Conservation (phyloP, 306 rosid species). For the Casuarina equisetifolia region DNA sequence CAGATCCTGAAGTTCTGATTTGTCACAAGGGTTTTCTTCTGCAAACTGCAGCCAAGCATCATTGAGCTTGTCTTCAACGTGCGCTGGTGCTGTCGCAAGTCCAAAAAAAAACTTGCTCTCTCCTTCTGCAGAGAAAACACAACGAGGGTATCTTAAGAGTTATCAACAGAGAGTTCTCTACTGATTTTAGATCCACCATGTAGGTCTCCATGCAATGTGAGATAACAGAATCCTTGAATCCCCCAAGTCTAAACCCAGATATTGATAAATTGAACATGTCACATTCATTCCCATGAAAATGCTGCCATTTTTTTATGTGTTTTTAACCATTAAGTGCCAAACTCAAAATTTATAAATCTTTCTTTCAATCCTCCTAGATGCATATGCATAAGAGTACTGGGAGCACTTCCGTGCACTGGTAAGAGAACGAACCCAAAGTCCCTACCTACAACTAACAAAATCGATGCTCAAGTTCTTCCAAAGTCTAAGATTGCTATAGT, state of each 20-base stretch:
- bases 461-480: background rate
- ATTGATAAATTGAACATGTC: background rate
- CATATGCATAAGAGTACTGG: background rate
- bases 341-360: background rate
- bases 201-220: background rate
- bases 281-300: background rate
- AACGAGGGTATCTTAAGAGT: background rate
- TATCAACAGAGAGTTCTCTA: background rate
- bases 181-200: background rate
- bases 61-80: conserved; percentile 82
- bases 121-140: conserved; percentile 45
- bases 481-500: background rate
- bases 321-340: background rate
- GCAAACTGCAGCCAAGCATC: conserved; percentile 98
- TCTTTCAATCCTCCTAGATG: background rate
- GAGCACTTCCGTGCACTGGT: background rate
- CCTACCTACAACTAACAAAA: background rate
- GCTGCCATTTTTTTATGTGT: background rate
- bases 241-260: background rate
- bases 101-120: conserved; percentile 80
- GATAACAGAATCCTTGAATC: background rate
- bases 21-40: conserved; percentile 43
- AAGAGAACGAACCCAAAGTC: background rate
- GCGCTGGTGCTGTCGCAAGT: conserved; percentile 94
- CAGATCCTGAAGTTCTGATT: conserved; percentile 35